These are phyloP conservation scores for Backusella macrospora DNA, from an alignment of 192 early-diverging fungal species.

Conservation along the genomic window DNA sequence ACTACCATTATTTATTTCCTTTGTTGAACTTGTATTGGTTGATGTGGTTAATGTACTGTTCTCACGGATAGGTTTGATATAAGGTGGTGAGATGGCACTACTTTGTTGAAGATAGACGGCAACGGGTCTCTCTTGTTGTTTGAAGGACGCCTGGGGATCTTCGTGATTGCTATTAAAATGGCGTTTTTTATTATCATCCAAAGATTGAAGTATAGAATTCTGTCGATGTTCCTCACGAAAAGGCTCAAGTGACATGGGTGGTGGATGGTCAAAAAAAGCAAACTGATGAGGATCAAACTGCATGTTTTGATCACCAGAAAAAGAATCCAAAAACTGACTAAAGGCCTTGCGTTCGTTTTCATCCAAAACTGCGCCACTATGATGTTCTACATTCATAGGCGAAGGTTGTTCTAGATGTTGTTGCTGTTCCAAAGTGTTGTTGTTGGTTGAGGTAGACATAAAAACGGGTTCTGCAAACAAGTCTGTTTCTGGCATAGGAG, in stretches of 20 bases:
- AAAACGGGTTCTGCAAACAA: not conserved
- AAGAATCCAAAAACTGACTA: constrained; percentile 52
- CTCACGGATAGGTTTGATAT: constrained; percentile 20
- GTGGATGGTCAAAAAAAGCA: not conserved
- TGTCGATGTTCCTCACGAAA: constrained; percentile 8
- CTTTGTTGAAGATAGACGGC: constrained; percentile 21
- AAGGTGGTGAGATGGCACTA: constrained; percentile 15
- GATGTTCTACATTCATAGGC: not conserved
- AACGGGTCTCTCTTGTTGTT: not conserved
- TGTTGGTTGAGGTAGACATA: not conserved
- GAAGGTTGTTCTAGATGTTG: not conserved
- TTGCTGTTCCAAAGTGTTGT: not conserved
- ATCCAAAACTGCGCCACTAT: constrained; percentile 25
- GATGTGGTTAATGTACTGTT: not conserved
- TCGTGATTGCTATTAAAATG: not conserved
- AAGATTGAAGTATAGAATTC: constrained; percentile 9
- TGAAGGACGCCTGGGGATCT: not conserved
- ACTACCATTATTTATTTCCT: not conserved
- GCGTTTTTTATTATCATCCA: constrained; percentile 11
- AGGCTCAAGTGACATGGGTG: constrained; percentile 15
- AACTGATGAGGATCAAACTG: constrained; percentile 20
- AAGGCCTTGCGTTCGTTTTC: constrained; percentile 52
- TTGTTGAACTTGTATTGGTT: not conserved
- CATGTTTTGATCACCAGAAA: constrained; percentile 52
- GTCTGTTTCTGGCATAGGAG: not conserved